Evolutionary conservation across 2,329 filamentous ascomycete genomes (phyloP), one percentile per base, ranked within the genome.

Genomic region (Penicillium sp.): DNA sequence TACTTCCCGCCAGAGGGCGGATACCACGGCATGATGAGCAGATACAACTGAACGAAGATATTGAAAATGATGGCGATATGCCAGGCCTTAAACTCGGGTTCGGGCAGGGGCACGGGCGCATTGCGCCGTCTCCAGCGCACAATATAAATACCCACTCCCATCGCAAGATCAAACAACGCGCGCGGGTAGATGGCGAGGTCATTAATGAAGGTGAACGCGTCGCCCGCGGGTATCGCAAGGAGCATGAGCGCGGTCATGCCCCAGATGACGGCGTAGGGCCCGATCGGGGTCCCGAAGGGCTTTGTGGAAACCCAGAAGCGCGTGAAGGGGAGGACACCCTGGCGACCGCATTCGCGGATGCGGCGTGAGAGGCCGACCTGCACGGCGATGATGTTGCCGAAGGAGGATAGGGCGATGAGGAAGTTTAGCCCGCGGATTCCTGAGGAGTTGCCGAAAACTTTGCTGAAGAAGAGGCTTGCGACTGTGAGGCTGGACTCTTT

Each of bases 21-120:
- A 66, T 87, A 89, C 90, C 89, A 92, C 0, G 90, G 89, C 82
- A 90, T 90, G 17, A 88, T 81, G 1, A 91, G 75, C 48, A 90
- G 76, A 61, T 87, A 91, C 0, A 88, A 59, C 56, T 90, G 85
- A 0, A 87, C 76, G 0, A 86, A 71, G 50, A 89, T 82, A 56
- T 83, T 86, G 73, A 91, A 90, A 7, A 83, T 66, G 1, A 91
- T 73, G 0, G 84, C 79, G 0, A 83, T 56, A 61, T 87, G 72
- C 88, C 88, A 91, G 0, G 86, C 84, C 6, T 76, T 79, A 73
- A 90, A 91, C 3, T 83, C 81, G 0, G 84, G 76, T 0, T 69
- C 67, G 0, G 79, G 80, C 3, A 87, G 72, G 3, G 82, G 81
- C 3, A 86, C 74, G 1, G 82, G 81, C 3, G 86, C 74, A 1